Percentiles rank a stretch among this genome's conserved stretches.
Conservation (phyloP, 352 stramenopile species). For the Pythium dissotocum region DNA sequence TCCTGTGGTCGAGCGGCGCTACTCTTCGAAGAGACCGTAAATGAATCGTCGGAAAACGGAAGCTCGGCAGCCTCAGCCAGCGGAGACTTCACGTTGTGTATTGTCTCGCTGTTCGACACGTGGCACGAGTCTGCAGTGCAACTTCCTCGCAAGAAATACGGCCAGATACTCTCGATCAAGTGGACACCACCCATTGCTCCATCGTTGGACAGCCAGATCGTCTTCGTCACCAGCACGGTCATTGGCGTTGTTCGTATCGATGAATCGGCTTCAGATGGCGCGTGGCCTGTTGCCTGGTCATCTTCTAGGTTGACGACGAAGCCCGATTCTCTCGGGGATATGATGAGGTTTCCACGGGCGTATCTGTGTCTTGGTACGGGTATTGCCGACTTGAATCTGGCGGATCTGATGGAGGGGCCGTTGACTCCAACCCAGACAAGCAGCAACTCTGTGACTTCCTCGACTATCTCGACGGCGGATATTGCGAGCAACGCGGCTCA, state of each 20-base stretch:
- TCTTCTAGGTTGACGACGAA: constrained; percentile 60
- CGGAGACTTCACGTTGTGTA: constrained; percentile 44
- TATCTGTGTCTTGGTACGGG: constrained; percentile 52
- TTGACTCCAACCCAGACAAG: background rate
- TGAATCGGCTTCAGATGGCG: constrained; percentile 33
- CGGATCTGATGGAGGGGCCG: constrained; percentile 38
- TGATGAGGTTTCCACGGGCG: constrained; percentile 53
- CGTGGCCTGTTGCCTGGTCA: constrained; percentile 63
- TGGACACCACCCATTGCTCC: constrained; percentile 61
- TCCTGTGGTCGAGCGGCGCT: constrained; percentile 56
- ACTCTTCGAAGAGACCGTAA: constrained; percentile 40
- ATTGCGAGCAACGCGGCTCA: constrained; percentile 34
- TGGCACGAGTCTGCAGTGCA: constrained; percentile 55
- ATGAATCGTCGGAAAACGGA: background rate
- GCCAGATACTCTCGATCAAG: constrained; percentile 54
- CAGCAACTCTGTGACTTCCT: background rate
- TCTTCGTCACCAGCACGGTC: constrained; percentile 67
- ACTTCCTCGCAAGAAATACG: constrained; percentile 62
- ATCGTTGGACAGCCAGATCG: constrained; percentile 52
- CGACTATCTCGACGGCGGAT: constrained; percentile 3
- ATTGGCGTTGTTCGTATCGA: constrained; percentile 66
- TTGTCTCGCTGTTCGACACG: constrained; percentile 51
- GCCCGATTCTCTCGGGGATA: constrained; percentile 49
- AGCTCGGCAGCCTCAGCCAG: background rate
- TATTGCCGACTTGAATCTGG: constrained; percentile 58